These are phyloP conservation scores for Colletotrichum brevisporum DNA, from an alignment of 2,329 filamentous ascomycete genomes.

Conservation along the genomic window DNA sequence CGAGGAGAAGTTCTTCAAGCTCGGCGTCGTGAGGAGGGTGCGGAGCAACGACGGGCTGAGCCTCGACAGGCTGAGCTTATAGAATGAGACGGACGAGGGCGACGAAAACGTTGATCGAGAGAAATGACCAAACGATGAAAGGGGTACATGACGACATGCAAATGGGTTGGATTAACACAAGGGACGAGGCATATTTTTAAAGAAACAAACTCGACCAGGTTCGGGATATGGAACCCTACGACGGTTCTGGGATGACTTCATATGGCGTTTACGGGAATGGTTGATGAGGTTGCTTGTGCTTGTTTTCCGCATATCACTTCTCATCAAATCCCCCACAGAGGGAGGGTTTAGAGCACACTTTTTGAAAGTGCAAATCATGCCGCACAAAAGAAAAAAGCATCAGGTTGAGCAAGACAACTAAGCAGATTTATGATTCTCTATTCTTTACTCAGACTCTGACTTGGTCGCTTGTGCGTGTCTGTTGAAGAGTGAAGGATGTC, in stretches of 20 bases:
- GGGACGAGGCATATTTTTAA: constrained; percentile 24
- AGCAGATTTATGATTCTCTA: constrained; percentile 12
- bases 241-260: not conserved
- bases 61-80: constrained; percentile 82
- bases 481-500: no score
- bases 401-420: constrained; percentile 12
- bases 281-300: constrained; percentile 13
- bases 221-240: constrained; percentile 17
- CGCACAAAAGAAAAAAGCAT: constrained; percentile 28
- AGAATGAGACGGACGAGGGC: constrained; percentile 37
- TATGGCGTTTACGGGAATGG: constrained; percentile 27
- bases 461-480: no score
- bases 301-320: not conserved
- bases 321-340: constrained; percentile 7
- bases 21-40: constrained; percentile 81
- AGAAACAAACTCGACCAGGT: constrained; percentile 17
- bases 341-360: constrained; percentile 29
- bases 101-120: not conserved
- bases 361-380: constrained; percentile 20
- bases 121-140: constrained; percentile 11
- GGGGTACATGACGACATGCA: constrained; percentile 18
- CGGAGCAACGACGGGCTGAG: constrained; percentile 82
- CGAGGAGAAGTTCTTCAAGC: constrained; percentile 86
- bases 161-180: constrained; percentile 5
- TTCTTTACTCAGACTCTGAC: not conserved